A percentile compares a stretch with the other conserved stretches of the same genome.
phyloP scores from a whole-genome alignment of 257 asterid genomes.

The Nicotiana sylvestris region DNA sequence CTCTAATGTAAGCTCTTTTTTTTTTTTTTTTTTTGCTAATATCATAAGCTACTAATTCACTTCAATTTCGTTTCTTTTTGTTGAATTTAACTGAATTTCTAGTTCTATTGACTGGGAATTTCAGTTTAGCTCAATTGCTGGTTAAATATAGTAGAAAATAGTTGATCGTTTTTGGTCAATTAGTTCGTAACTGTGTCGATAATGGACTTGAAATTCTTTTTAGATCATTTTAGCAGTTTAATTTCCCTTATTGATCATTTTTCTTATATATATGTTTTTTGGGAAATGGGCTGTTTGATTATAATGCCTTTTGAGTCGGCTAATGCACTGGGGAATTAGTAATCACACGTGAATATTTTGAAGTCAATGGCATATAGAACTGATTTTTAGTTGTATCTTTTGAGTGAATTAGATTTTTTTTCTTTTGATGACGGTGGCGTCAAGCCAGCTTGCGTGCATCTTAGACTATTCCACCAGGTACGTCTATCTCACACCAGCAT shows the following conservation, averaged over 20 bases:
- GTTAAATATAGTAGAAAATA: too few relatives aligned
- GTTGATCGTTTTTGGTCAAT: background rate
- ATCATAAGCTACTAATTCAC: background rate
- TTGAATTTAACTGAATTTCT: background rate
- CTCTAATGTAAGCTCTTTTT: slow-evolving; percentile 27
- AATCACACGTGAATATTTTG: background rate
- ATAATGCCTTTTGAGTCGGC: background rate
- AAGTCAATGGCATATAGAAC: background rate
- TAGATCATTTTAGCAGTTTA: background rate
- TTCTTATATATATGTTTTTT: too few relatives aligned
- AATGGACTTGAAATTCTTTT: background rate
- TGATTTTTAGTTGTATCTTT: background rate
- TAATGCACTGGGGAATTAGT: background rate
- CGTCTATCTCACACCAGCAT: too few relatives aligned
- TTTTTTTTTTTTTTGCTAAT: background rate
- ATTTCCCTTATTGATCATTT: background rate
- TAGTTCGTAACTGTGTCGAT: background rate
- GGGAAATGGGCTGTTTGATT: background rate
- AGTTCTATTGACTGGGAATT: too few relatives aligned
- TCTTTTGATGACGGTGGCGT: too few relatives aligned
- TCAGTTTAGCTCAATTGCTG: background rate
- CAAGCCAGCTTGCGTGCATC: too few relatives aligned
- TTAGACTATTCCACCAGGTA: too few relatives aligned
- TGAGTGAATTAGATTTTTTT: background rate
- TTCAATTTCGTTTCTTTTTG: background rate